phyloP scores from a whole-genome alignment of 202 grass and related monocot species.

The Brachypodium distachyon region DNA sequence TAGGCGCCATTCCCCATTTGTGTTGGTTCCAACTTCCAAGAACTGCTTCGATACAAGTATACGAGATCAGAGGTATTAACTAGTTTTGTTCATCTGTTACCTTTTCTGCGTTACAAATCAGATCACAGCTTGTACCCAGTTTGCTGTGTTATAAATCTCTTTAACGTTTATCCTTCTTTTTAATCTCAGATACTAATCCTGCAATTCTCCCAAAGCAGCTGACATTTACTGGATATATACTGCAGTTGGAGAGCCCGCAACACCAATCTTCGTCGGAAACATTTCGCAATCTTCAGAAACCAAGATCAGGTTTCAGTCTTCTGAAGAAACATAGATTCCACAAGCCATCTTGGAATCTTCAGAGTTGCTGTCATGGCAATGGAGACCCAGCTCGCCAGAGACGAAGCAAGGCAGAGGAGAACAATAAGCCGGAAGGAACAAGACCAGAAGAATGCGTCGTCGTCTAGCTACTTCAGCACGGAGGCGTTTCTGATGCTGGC shows the following conservation, averaged over 20 bases:
- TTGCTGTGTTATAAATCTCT: neutral
- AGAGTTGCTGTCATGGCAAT: neutral
- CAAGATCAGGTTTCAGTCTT: neutral
- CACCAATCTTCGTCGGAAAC: neutral
- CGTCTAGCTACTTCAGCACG: conserved; percentile 24
- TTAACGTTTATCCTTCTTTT: neutral
- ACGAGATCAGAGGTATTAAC: conserved; percentile 1
- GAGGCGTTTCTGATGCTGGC: conserved; percentile 31
- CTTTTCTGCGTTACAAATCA: neutral
- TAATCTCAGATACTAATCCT: neutral
- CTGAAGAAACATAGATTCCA: neutral
- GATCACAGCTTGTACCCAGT: no score
- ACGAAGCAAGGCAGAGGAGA: neutral
- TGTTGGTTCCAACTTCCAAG: neutral
- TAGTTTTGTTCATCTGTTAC: neutral
- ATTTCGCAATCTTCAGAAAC: neutral
- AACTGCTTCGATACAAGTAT: neutral
- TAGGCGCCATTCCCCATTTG: neutral
- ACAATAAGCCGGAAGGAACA: neutral
- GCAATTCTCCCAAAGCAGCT: neutral
- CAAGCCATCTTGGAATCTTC: neutral
- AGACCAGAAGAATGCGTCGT: neutral
- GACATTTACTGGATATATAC: neutral
- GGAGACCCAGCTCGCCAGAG: neutral
- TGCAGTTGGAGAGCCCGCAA: neutral